Evolutionary conservation across 2,329 filamentous ascomycete genomes (phyloP).

Genomic region (Lasiodiplodia hormozganensis): DNA sequence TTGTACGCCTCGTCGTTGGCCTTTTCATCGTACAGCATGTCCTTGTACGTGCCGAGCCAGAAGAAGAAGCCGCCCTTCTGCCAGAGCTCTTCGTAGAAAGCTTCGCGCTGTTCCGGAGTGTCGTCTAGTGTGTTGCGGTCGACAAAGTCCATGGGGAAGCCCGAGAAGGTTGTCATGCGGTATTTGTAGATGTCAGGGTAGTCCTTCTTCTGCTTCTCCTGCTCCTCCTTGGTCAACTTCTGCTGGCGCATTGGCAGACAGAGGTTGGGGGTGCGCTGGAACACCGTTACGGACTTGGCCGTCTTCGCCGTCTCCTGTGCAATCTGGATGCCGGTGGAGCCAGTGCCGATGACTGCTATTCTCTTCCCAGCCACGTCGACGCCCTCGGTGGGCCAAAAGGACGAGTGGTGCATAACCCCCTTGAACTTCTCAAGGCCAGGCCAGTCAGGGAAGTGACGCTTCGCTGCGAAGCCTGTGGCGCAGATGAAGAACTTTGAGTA

Average conservation of each 20-base stretch:
- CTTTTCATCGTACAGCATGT: slow-evolving; percentile 49
- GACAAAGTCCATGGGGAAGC: slow-evolving; percentile 64
- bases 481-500: slow-evolving; percentile 61
- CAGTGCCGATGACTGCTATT: slow-evolving; percentile 69
- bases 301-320: slow-evolving; percentile 65
- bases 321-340: slow-evolving; percentile 69
- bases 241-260: slow-evolving; percentile 67
- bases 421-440: slow-evolving; percentile 66
- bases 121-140: slow-evolving; percentile 62
- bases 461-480: slow-evolving; percentile 65
- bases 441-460: slow-evolving; percentile 67
- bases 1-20: slow-evolving; percentile 55
- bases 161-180: slow-evolving; percentile 55
- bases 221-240: slow-evolving; percentile 57
- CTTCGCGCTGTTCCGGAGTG: slow-evolving; percentile 50
- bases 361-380: slow-evolving; percentile 66
- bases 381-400: slow-evolving; percentile 65
- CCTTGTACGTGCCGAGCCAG: slow-evolving; percentile 53
- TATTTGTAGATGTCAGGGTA: slow-evolving; percentile 59
- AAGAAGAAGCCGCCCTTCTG: slow-evolving; percentile 49
- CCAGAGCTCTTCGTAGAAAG: slow-evolving; percentile 52
- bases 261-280: slow-evolving; percentile 72
- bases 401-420: slow-evolving; percentile 65
- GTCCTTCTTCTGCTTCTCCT: slow-evolving; percentile 52
- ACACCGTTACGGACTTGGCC: slow-evolving; percentile 62